Percentiles rank a stretch among this genome's conserved stretches.
Evolutionary conservation across 805 yeast genomes (phyloP).

Genomic region (Wickerhamomyces kurtzmanii): DNA sequence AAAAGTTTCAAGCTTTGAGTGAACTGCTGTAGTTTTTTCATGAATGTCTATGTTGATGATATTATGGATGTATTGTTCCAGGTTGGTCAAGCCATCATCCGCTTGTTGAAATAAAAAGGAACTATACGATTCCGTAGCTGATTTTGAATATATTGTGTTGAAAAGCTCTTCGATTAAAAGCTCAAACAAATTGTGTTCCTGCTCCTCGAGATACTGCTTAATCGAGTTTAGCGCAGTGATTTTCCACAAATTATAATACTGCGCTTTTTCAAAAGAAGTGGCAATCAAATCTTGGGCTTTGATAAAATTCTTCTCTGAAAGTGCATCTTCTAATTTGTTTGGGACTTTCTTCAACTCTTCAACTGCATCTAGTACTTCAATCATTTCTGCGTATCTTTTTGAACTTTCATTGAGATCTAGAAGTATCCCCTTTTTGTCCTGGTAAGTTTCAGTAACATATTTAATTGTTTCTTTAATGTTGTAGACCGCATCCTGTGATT

Average conservation of each 20-base stretch:
- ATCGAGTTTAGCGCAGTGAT: slow-evolving; percentile 42
- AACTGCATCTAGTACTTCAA: slow-evolving; percentile 61
- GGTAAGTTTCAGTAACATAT: slow-evolving; percentile 38
- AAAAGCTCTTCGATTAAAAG: slow-evolving; percentile 70
- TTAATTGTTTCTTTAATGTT: slow-evolving; percentile 38
- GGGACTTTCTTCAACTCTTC: slow-evolving; percentile 52
- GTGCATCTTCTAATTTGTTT: slow-evolving; percentile 49
- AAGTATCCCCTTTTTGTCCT: slow-evolving; percentile 37
- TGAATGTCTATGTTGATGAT: slow-evolving; percentile 48
- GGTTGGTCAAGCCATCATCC: slow-evolving; percentile 23
- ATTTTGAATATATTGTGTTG: slow-evolving; percentile 54
- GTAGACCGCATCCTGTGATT: slow-evolving; percentile 51
- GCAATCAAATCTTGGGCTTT: slow-evolving; percentile 51
- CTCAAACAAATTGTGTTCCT: slow-evolving; percentile 54
- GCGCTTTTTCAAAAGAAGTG: slow-evolving; percentile 33
- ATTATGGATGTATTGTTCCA: slow-evolving; percentile 45
- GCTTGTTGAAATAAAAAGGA: slow-evolving; percentile 1
- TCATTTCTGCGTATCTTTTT: slow-evolving; percentile 51
- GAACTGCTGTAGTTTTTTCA: slow-evolving; percentile 34
- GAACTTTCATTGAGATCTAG: slow-evolving; percentile 45
- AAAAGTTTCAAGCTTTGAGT: slow-evolving; percentile 25
- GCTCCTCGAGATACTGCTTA: slow-evolving; percentile 42
- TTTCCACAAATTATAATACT: slow-evolving; percentile 44
- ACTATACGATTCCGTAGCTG: no score
- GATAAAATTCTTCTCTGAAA: slow-evolving; percentile 62